Conservation (phyloP, 2,329 filamentous ascomycete species). For the Talaromyces rugulosus region DNA sequence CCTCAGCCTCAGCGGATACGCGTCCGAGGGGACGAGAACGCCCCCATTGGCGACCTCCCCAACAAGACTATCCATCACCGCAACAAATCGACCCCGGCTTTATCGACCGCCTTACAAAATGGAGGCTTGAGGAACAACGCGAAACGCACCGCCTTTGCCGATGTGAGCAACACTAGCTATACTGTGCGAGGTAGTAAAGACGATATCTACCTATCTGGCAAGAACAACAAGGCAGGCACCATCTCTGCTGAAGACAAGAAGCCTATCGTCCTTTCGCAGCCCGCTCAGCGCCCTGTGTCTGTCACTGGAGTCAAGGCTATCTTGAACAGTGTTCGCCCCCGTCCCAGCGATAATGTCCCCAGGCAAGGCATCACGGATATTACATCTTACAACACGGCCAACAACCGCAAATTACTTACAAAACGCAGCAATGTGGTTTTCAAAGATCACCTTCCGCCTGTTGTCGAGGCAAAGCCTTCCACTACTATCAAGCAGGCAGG, state of each 20-base stretch:
- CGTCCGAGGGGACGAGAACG: constrained; percentile 67
- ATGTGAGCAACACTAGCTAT: constrained; percentile 67
- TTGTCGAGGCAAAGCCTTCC: constrained; percentile 26
- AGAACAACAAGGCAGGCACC: constrained; percentile 37
- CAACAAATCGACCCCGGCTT: constrained; percentile 71
- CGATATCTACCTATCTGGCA: constrained; percentile 50
- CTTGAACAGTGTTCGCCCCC: constrained; percentile 30
- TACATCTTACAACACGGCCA: constrained; percentile 27
- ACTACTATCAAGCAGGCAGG: constrained; percentile 29
- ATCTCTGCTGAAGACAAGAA: constrained; percentile 36
- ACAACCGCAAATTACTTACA: constrained; percentile 44
- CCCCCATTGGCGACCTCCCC: constrained; percentile 43
- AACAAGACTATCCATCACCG: constrained; percentile 69
- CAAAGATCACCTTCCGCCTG: constrained; percentile 44
- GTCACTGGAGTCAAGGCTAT: constrained; percentile 36
- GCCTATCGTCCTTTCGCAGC: constrained; percentile 48
- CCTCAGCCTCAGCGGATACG: constrained; percentile 66
- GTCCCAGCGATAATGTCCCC: constrained; percentile 27
- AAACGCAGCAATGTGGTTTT: constrained; percentile 55
- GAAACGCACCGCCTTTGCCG: constrained; percentile 76
- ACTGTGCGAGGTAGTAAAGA: constrained; percentile 46
- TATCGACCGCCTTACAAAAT: constrained; percentile 51
- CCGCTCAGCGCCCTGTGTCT: constrained; percentile 58
- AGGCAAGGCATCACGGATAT: constrained; percentile 25
- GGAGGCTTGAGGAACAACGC: constrained; percentile 59